These are phyloP conservation scores for Scleroderma bovista DNA, from an alignment of 768 basidiomycete species.

Conservation along the genomic window DNA sequence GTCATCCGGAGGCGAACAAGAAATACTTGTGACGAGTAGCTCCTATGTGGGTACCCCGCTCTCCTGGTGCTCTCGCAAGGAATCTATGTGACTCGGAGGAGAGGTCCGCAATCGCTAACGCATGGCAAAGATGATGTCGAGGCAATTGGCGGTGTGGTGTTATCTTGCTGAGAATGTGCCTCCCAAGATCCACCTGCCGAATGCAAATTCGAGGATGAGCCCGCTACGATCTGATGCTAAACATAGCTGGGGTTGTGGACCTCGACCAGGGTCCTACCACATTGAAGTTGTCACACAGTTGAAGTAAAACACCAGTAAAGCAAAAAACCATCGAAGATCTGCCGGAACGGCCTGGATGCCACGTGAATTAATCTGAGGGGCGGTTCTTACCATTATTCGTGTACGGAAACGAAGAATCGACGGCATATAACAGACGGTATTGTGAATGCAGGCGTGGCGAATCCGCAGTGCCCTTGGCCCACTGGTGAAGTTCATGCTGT, in stretches of 20 bases:
- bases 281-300: neutral
- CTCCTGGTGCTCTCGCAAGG: neutral
- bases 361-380: no score
- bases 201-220: neutral
- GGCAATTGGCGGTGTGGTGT: neutral
- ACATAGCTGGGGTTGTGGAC: neutral
- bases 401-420: no score
- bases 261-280: neutral
- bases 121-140: neutral
- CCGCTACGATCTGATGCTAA: neutral
- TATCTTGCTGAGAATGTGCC: neutral
- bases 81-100: no score
- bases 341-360: no score
- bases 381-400: no score
- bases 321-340: no score
- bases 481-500: neutral
- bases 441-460: neutral
- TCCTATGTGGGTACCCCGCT: no score
- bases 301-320: no score
- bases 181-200: neutral
- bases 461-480: neutral
- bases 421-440: no score
- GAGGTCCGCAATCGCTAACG: no score
- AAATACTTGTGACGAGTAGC: no score
- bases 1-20: no score